phyloP scores from a whole-genome alignment of 164 flowering plant genomes.

The Magnolia sinica region DNA sequence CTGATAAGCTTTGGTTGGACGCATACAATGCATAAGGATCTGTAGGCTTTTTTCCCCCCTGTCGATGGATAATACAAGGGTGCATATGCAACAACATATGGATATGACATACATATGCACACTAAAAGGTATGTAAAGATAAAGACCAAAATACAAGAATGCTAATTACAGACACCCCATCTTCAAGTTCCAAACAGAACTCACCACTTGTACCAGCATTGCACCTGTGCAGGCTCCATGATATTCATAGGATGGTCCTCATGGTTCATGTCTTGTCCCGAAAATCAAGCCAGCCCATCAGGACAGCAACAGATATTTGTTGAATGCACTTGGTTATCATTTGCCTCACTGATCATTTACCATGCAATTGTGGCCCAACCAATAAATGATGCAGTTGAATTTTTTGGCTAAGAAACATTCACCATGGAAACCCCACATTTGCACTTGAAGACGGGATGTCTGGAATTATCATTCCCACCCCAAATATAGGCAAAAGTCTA shows the following conservation, averaged over 20 bases:
- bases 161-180: not conserved
- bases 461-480: not conserved
- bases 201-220: not conserved
- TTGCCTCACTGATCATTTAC: no score
- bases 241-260: not conserved
- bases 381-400: no score
- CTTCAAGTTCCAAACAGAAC: not conserved
- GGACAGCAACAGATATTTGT: no score
- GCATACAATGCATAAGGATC: not conserved
- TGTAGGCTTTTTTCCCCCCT: not conserved
- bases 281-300: not conserved
- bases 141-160: not conserved
- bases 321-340: not conserved
- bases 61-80: not conserved
- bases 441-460: not conserved
- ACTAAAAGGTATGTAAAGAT: not conserved
- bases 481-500: not conserved
- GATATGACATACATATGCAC: not conserved
- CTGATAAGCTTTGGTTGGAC: not conserved
- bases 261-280: not conserved
- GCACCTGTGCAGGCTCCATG: not conserved
- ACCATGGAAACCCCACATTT: no score
- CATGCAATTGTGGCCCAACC: no score
- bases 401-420: no score
- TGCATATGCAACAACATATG: not conserved